These are phyloP conservation scores for Ulota crispa DNA, from an alignment of 225 moss, liverwort and hornwort species.

Conservation along the genomic window DNA sequence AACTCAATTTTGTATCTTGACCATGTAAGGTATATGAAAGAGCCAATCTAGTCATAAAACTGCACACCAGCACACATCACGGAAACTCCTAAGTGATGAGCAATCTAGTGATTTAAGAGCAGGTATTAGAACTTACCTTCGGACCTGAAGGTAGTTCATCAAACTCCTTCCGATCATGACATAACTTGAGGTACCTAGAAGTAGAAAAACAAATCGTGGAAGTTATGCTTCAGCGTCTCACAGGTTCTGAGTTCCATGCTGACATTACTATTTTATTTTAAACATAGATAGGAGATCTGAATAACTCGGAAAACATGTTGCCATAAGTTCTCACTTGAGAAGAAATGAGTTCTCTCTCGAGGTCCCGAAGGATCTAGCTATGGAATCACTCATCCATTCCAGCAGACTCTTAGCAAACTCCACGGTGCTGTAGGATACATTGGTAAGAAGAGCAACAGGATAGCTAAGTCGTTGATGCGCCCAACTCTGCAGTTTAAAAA, in stretches of 20 bases:
- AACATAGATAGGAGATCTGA: conserved; percentile 2
- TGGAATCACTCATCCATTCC: conserved; percentile 99
- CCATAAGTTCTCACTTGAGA: conserved; percentile 68
- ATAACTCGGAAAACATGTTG: conserved; percentile 1
- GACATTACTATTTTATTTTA: neutral
- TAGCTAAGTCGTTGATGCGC: conserved; percentile 81
- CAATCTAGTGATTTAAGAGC: conserved; percentile 6
- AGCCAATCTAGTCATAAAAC: neutral
- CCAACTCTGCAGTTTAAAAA: conserved; percentile 70
- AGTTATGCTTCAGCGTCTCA: conserved; percentile 5
- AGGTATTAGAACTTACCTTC: conserved; percentile 53
- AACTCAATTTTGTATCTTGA: neutral
- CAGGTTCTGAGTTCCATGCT: conserved; percentile 8
- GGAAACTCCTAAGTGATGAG: conserved; percentile 8
- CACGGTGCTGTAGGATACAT: conserved; percentile 93
- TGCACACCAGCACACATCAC: conserved; percentile 1
- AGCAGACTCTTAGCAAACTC: conserved; percentile 98
- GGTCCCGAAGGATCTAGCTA: conserved; percentile 94
- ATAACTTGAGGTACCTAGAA: conserved; percentile 81
- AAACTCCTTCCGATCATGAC: conserved; percentile 88
- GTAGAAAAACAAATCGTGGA: neutral
- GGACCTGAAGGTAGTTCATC: conserved; percentile 84
- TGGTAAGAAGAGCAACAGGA: conserved; percentile 87
- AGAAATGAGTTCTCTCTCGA: conserved; percentile 92
- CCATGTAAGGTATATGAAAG: neutral